Evolutionary conservation across 2,329 filamentous ascomycete species (phyloP), one percentile per base, ranked within the genome.

Genomic region (Albophoma yamanashiensis): DNA sequence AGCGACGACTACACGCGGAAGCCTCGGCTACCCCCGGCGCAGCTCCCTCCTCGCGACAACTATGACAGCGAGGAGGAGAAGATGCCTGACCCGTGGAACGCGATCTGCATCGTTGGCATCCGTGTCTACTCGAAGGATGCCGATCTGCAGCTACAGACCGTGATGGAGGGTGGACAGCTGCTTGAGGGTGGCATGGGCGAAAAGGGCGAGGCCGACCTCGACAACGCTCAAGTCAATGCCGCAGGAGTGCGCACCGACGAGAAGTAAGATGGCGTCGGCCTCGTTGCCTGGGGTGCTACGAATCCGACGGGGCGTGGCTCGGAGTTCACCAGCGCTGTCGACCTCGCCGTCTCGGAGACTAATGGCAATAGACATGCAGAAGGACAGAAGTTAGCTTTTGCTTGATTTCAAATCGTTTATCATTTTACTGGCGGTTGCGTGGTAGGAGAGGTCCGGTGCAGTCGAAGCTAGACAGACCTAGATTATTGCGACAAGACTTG

Each of bases 121-220:
- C 78, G 83, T 5, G 80, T 87, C 7, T 87, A 86, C 69, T 81
- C 80, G 66, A 83, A 82, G 69, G 81, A 86, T 67, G 76, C 79
- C 53, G 71, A 75, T 39, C 72, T 85, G 3, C 77, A 82, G 68
- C 70, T 84, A n/a, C 75, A 76, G 43, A 78, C 82, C 15, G 79
- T 84, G 25, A 78, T 84, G 71, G 81, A 84, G 66, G 81, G 80
- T 45, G 81, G 79, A 31, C 75, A 78, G 64, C 73, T 83, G 4
- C 71, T 77, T 36, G 80, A 84, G 67, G 78, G 75, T 45, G 81
- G 82, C 60, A 84, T 84, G 80, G 82, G 81, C 52, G 77, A 79
- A 64, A 82, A 82, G 69, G 81, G 82, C 12, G 76, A 78, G 8
- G 77, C 76, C 3, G 82, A 84, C 59, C 74, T 84, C 17, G 82